Conservation (phyloP, 306 rosid species). For the Nissolia schottii region DNA sequence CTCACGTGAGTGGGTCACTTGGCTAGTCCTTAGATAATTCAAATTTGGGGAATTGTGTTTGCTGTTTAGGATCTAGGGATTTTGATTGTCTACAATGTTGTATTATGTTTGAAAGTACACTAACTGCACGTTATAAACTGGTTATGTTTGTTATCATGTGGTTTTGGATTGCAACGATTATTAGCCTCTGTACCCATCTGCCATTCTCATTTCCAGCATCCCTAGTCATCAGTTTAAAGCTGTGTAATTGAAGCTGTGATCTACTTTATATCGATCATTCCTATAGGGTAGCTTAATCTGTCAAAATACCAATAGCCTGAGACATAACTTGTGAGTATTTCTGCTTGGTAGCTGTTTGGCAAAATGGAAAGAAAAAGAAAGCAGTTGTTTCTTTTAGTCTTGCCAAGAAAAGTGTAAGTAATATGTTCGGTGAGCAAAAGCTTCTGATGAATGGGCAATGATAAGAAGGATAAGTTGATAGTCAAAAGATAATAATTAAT, state of each 20-base stretch:
- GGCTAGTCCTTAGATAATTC: background rate
- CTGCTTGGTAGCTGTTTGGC: background rate
- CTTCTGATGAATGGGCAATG: background rate
- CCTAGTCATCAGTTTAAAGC: background rate
- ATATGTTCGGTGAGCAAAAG: background rate
- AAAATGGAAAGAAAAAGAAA: no score
- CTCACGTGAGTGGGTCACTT: slow-evolving; percentile 3
- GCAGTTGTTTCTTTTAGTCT: background rate
- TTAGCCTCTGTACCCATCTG: background rate
- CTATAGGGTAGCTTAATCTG: background rate
- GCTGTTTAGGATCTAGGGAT: background rate
- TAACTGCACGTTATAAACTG: slow-evolving; percentile 15
- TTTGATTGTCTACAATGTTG: background rate
- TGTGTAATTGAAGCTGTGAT: slow-evolving; percentile 2
- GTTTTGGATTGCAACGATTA: background rate
- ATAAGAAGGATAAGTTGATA: background rate
- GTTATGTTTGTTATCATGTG: background rate
- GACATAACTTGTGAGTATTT: background rate
- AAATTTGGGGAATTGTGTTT: background rate
- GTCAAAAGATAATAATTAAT: background rate
- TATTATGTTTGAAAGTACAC: background rate
- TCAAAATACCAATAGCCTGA: background rate
- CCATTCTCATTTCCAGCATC: background rate
- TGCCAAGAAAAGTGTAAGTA: background rate
- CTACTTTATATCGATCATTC: slow-evolving; percentile 11